These are phyloP conservation scores for Boletellus emodensis DNA, from an alignment of 768 basidiomycete genomes.

Conservation along the genomic window DNA sequence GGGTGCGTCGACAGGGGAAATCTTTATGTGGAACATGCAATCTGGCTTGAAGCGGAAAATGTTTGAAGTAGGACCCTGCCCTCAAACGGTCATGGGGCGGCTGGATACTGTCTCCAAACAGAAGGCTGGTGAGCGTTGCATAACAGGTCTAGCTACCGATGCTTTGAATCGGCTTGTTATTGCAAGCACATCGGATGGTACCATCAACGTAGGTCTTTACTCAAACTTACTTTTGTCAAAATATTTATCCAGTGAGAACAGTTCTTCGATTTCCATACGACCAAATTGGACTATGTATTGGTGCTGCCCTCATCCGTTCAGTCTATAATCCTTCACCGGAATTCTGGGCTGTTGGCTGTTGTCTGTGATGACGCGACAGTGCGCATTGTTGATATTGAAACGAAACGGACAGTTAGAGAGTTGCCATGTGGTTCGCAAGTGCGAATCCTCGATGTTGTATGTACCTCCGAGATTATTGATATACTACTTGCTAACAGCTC, in stretches of 20 bases:
- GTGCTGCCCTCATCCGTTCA: slow-evolving; percentile 64
- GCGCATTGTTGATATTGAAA: slow-evolving; percentile 89
- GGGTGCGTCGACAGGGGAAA: slow-evolving; percentile 73
- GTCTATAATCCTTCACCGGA: slow-evolving; percentile 74
- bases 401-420: slow-evolving; percentile 81
- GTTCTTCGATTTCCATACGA: slow-evolving; percentile 97
- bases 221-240: background rate
- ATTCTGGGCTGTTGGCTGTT: slow-evolving; percentile 78
- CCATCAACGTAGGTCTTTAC: slow-evolving; percentile 64
- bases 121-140: slow-evolving; percentile 45
- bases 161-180: slow-evolving; percentile 77
- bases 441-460: slow-evolving; percentile 84
- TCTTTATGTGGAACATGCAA: slow-evolving; percentile 97
- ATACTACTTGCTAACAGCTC: slow-evolving; percentile 2
- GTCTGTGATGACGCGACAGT: slow-evolving; percentile 85
- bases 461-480: slow-evolving; percentile 22
- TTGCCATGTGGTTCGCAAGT: slow-evolving; percentile 72
- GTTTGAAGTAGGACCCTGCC: slow-evolving; percentile 65
- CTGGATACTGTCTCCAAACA: slow-evolving; percentile 39
- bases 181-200: slow-evolving; percentile 85
- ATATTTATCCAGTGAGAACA: slow-evolving; percentile 29
- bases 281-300: slow-evolving; percentile 65
- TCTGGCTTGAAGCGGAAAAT: slow-evolving; percentile 81
- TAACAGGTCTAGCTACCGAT: slow-evolving; percentile 85
- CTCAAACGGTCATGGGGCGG: slow-evolving; percentile 47